Percentiles rank a stretch among this genome's conserved stretches.
Conservation (phyloP, 371 early-diverging fungal species). For the Nosema granulosis region DNA sequence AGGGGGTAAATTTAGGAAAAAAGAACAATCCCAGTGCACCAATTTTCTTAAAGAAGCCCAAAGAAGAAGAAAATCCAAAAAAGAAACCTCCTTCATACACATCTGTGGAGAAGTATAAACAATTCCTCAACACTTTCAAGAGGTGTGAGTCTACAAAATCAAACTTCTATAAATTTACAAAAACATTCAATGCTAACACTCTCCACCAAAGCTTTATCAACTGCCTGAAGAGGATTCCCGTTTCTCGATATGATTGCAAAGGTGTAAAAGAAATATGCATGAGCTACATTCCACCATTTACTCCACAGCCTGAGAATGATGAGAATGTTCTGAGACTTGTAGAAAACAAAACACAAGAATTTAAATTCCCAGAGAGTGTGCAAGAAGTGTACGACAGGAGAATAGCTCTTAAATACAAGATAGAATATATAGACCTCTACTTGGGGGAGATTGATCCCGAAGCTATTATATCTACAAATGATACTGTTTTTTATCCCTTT, state of each 20-base stretch:
- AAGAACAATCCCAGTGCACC: neutral
- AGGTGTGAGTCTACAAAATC: neutral
- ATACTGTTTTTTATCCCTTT: too few species aligned
- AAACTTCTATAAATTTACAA: neutral
- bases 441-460: too few species aligned
- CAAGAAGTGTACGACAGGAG: too few species aligned
- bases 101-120: neutral
- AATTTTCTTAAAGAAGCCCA: neutral
- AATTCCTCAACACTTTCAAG: too few species aligned
- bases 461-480: too few species aligned
- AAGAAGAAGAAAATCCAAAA: neutral
- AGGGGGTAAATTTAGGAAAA: neutral
- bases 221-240: neutral
- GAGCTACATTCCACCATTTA: neutral
- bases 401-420: too few species aligned
- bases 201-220: slow-evolving; percentile 4
- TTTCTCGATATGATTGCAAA: too few species aligned
- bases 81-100: neutral
- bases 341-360: too few species aligned
- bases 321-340: too few species aligned
- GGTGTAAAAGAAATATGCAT: neutral
- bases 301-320: too few species aligned
- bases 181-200: neutral
- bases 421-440: too few species aligned
- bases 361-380: too few species aligned